Evolutionary conservation across 164 flowering plant genomes (phyloP).

Genomic region (Litsea cubeba): DNA sequence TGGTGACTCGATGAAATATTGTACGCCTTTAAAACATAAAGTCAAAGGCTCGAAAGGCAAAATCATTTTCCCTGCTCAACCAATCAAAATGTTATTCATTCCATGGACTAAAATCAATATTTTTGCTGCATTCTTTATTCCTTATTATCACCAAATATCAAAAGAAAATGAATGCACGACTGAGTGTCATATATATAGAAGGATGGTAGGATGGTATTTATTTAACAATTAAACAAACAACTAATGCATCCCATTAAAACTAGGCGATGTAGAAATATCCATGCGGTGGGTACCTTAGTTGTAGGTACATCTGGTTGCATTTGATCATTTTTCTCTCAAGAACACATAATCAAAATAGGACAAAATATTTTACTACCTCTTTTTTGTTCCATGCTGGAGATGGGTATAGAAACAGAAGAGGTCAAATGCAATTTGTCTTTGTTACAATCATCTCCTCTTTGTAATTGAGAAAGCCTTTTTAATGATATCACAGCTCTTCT

Average conservation of each 20-base stretch:
- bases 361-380: not conserved
- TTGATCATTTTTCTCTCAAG: not conserved
- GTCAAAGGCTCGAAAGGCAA: slow-evolving; percentile 37
- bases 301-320: not conserved
- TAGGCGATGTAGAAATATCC: too few relatives aligned
- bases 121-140: too few relatives aligned
- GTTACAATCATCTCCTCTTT: slow-evolving; percentile 16
- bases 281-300: too few relatives aligned
- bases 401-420: not conserved
- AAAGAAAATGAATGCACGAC: too few relatives aligned
- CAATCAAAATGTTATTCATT: not conserved
- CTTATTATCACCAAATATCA: too few relatives aligned
- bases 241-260: too few relatives aligned
- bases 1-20: slow-evolving; percentile 36
- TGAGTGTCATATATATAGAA: too few relatives aligned
- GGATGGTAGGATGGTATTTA: too few relatives aligned
- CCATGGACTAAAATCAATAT: not conserved
- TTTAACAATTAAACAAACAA: too few relatives aligned
- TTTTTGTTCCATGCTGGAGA: not conserved
- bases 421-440: not conserved
- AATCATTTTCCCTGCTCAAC: slow-evolving; percentile 16
- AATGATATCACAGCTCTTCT: slow-evolving; percentile 33
- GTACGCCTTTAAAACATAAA: slow-evolving; percentile 31
- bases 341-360: not conserved
- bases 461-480: slow-evolving; percentile 28